These are phyloP conservation scores for Camelina sativa DNA, from an alignment of 345 rosid genomes.

Conservation along the genomic window DNA sequence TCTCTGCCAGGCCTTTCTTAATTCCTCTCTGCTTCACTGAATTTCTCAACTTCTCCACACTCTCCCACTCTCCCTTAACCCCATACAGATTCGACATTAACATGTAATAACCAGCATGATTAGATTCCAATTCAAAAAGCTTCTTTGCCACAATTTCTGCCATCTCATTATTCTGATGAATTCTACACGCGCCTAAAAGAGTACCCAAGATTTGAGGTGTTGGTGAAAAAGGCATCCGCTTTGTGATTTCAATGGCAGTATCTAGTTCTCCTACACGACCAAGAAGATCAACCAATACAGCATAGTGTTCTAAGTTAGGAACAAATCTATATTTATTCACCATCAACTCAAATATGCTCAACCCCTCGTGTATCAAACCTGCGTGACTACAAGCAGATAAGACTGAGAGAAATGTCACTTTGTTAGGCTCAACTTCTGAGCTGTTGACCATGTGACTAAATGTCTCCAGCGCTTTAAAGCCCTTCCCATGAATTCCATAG, in stretches of 20 bases:
- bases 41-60: constrained; percentile 48
- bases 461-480: constrained; percentile 48
- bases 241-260: constrained; percentile 50
- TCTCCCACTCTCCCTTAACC: constrained; percentile 54
- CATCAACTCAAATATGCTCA: constrained; percentile 55
- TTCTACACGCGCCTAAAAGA: constrained; percentile 65
- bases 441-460: constrained; percentile 49
- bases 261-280: constrained; percentile 58
- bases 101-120: constrained; percentile 60
- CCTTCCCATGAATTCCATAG: constrained; percentile 60
- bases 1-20: constrained; percentile 50
- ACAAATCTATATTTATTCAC: constrained; percentile 40
- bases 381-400: constrained; percentile 69
- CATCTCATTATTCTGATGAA: constrained; percentile 56
- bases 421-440: constrained; percentile 51
- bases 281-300: constrained; percentile 67
- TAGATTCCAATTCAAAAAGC: constrained; percentile 54
- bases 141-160: constrained; percentile 56
- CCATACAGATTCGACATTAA: constrained; percentile 65
- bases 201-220: constrained; percentile 58
- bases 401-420: constrained; percentile 56
- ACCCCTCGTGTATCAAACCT: constrained; percentile 57
- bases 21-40: constrained; percentile 52
- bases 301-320: constrained; percentile 56
- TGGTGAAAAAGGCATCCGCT: constrained; percentile 51